Percentiles rank a stretch among this genome's conserved stretches.
Evolutionary conservation across 805 yeast species (phyloP).

Genomic region (Hagleromyces aurorensis): DNA sequence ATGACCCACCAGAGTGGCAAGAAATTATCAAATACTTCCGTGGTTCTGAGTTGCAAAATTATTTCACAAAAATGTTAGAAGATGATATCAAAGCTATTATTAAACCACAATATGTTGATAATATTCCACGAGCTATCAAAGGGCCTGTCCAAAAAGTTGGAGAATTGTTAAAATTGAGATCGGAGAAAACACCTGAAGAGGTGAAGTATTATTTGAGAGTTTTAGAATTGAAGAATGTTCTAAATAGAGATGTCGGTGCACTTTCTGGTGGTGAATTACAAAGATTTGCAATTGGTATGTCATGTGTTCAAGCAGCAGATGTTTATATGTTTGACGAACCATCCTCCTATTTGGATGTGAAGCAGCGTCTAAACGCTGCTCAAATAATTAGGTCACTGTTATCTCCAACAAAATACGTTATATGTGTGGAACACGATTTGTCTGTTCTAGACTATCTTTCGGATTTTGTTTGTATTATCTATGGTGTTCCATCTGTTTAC

Average conservation of each 20-base stretch:
- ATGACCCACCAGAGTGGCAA: slow-evolving; percentile 97
- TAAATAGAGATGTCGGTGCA: slow-evolving; percentile 81
- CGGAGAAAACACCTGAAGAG: slow-evolving; percentile 56
- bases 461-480: slow-evolving; percentile 91
- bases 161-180: slow-evolving; percentile 65
- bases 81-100: slow-evolving; percentile 94
- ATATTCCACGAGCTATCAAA: slow-evolving; percentile 91
- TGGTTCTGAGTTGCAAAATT: slow-evolving; percentile 96
- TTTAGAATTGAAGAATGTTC: slow-evolving; percentile 67
- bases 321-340: slow-evolving; percentile 99
- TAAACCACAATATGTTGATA: slow-evolving; percentile 98
- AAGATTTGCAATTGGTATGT: slow-evolving; percentile 96
- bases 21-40: slow-evolving; percentile 86
- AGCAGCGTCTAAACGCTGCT: slow-evolving; percentile 98
- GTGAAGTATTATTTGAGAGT: slow-evolving; percentile 58
- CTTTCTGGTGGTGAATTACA: slow-evolving; percentile 98
- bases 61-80: slow-evolving; percentile 87
- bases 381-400: slow-evolving; percentile 82
- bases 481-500: slow-evolving; percentile 97
- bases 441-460: slow-evolving; percentile 95
- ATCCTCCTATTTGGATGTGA: slow-evolving; percentile 94
- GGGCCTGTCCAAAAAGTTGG: slow-evolving; percentile 85
- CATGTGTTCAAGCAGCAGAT: slow-evolving; percentile 89
- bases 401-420: slow-evolving; percentile 71
- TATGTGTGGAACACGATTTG: slow-evolving; percentile 97